Conservation (phyloP, 164 flowering plant species). For the Nelumbo lutea region DNA sequence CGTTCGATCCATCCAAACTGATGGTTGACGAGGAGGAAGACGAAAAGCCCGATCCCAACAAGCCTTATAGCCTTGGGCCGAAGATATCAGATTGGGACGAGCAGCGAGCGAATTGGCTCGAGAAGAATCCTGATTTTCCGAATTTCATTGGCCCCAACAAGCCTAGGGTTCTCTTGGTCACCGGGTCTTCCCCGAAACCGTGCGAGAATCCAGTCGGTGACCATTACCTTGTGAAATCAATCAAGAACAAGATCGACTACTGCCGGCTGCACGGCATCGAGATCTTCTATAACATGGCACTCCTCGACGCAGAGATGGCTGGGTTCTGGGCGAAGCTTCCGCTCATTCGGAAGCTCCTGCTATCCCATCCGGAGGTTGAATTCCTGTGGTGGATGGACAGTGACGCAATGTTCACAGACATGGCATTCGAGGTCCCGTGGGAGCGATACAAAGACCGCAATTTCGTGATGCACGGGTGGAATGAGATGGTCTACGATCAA, state of each 20-base stretch:
- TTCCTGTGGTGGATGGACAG: constrained; percentile 88
- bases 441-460: constrained; percentile 58
- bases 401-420: constrained; percentile 83
- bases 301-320: constrained; percentile 75
- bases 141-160: constrained; percentile 48
- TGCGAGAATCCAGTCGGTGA: constrained; percentile 83
- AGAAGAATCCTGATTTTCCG: constrained; percentile 41
- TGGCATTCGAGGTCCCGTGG: constrained; percentile 85
- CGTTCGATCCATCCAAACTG: constrained; percentile 39
- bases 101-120: constrained; percentile 53
- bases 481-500: constrained; percentile 70
- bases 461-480: constrained; percentile 77
- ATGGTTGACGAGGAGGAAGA: constrained; percentile 43
- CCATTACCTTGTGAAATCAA: constrained; percentile 65
- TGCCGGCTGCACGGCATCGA: constrained; percentile 70
- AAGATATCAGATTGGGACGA: constrained; percentile 71
- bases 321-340: constrained; percentile 86
- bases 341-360: constrained; percentile 51
- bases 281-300: constrained; percentile 67
- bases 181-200: constrained; percentile 80
- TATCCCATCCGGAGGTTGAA: constrained; percentile 74
- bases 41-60: constrained; percentile 44
- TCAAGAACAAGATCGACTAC: constrained; percentile 82
- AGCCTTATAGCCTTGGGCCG: constrained; percentile 59
- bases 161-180: constrained; percentile 65